Percentiles rank a stretch among this genome's conserved stretches.
Evolutionary conservation across 192 early-diverging fungal species (phyloP).

Genomic region (Chytriomyces confervae): DNA sequence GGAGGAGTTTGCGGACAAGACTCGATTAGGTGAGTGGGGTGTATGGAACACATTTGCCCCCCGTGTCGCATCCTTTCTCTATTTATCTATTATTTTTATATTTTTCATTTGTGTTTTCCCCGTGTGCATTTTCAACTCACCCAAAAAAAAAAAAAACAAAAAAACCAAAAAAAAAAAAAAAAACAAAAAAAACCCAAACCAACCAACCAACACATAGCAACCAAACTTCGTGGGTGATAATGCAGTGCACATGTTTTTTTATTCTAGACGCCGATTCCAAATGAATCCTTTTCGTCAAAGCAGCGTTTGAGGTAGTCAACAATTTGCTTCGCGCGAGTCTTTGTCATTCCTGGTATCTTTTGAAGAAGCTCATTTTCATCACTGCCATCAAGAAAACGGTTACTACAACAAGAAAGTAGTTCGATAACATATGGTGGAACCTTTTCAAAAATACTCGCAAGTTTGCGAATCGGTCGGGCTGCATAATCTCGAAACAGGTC

Average conservation of each 20-base stretch:
- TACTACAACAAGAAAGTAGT: background rate
- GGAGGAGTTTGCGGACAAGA: slow-evolving; percentile 35
- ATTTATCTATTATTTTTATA: background rate
- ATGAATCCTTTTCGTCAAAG: slow-evolving; percentile 25
- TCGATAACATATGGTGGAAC: background rate
- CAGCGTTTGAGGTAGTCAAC: background rate
- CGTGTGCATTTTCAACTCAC: background rate
- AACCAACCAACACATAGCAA: no score
- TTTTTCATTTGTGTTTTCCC: background rate
- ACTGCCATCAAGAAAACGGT: background rate
- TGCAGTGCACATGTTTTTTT: no score
- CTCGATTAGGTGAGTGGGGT: slow-evolving; percentile 3
- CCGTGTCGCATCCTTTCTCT: background rate
- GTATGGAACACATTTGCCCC: background rate
- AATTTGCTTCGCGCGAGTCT: slow-evolving; percentile 12
- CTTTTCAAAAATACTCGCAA: slow-evolving; percentile 33
- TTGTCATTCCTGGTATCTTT: slow-evolving; percentile 10
- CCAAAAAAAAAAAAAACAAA: no score
- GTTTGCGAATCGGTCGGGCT: slow-evolving; percentile 18
- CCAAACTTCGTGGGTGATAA: no score
- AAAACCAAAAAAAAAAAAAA: no score
- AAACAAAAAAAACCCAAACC: no score
- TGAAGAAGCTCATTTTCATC: slow-evolving; percentile 11
- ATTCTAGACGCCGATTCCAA: background rate
- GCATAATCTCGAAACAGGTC: slow-evolving; percentile 36